phyloP scores from a whole-genome alignment of 306 rosid species.

The Glycine soja region DNA sequence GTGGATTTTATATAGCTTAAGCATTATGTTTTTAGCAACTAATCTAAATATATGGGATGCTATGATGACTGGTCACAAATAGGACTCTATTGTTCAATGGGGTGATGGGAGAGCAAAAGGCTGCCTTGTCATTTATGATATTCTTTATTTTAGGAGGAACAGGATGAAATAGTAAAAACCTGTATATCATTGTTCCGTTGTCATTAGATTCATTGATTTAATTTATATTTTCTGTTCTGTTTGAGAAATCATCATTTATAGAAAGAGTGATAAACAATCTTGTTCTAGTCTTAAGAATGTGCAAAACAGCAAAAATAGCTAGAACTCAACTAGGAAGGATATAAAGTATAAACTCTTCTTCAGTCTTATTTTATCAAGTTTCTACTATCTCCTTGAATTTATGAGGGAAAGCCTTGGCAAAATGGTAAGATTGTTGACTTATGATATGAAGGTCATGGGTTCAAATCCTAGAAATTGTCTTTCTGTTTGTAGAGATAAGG shows the following conservation, averaged over 20 bases:
- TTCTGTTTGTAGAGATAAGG: neutral
- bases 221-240: neutral
- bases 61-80: too few species aligned
- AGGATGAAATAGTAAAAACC: conserved; percentile 19
- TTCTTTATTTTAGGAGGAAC: neutral
- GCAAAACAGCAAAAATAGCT: neutral
- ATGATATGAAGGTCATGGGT: neutral
- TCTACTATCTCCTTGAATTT: neutral
- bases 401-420: neutral
- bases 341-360: neutral
- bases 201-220: neutral
- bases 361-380: conserved; percentile 1
- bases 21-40: too few species aligned
- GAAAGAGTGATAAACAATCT: neutral
- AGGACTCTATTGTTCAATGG: too few species aligned
- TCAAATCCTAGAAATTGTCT: neutral
- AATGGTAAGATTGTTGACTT: neutral
- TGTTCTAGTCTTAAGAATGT: conserved; percentile 23
- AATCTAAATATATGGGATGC: too few species aligned
- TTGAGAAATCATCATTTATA: conserved; percentile 9
- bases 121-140: too few species aligned
- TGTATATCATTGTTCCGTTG: neutral
- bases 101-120: too few species aligned
- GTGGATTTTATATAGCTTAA: too few species aligned
- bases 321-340: too few species aligned